phyloP scores from a whole-genome alignment of 2,329 filamentous ascomycete genomes.

The Stemphylium beticola region DNA sequence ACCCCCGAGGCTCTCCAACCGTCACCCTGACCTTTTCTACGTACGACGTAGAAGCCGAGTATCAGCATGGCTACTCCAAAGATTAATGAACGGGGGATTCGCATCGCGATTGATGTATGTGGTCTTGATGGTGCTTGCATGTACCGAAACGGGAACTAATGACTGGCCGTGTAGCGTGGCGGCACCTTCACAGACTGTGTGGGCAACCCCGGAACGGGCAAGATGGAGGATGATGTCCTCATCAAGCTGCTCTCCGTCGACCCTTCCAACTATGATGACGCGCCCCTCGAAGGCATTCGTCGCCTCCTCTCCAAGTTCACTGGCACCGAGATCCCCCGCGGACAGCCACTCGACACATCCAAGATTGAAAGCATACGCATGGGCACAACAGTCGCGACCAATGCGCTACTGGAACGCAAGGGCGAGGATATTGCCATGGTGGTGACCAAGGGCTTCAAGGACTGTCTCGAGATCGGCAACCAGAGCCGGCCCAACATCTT shows the following conservation, averaged over 20 bases:
- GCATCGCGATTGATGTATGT: slow-evolving; percentile 70
- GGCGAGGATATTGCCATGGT: slow-evolving; percentile 88
- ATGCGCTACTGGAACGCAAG: slow-evolving; percentile 87
- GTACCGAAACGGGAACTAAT: neutral
- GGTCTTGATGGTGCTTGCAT: neutral
- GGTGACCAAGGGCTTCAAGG: slow-evolving; percentile 85
- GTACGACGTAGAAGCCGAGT: neutral
- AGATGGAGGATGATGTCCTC: slow-evolving; percentile 75
- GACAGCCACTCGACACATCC: slow-evolving; percentile 78
- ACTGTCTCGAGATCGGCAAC: slow-evolving; percentile 88
- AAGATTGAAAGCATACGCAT: slow-evolving; percentile 91
- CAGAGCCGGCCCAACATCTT: slow-evolving; percentile 91
- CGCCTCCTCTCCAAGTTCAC: slow-evolving; percentile 82
- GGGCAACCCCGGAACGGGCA: slow-evolving; percentile 74
- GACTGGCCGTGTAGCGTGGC: slow-evolving; percentile 63
- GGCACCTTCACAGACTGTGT: slow-evolving; percentile 95
- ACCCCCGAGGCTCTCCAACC: neutral
- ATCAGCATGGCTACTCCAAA: slow-evolving; percentile 33
- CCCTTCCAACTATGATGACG: slow-evolving; percentile 87
- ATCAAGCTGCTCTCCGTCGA: slow-evolving; percentile 92
- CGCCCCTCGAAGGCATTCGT: slow-evolving; percentile 88
- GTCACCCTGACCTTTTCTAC: neutral
- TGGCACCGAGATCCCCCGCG: slow-evolving; percentile 76
- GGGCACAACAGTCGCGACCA: slow-evolving; percentile 95
- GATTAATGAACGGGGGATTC: slow-evolving; percentile 63